Evolutionary conservation across 2,329 filamentous ascomycete genomes (phyloP).

Genomic region (Bertia moriformis): DNA sequence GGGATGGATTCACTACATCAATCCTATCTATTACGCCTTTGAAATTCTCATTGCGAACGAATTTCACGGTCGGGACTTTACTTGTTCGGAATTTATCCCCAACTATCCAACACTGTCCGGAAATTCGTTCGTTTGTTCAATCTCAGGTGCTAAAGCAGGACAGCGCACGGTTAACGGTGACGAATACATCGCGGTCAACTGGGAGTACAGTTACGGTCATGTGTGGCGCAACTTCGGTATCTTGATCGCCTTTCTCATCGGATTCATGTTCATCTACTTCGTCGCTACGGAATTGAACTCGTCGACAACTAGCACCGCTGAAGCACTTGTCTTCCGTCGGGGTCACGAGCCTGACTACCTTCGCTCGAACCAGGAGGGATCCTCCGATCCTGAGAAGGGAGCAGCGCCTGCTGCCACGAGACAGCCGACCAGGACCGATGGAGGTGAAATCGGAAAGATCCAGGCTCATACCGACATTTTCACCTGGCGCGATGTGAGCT

Average conservation of each 20-base stretch:
- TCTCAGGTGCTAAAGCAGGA: constrained; percentile 38
- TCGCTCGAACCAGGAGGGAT: constrained; percentile 11
- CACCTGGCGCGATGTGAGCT: constrained; percentile 37
- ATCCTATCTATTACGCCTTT: constrained; percentile 62
- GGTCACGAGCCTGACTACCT: constrained; percentile 32
- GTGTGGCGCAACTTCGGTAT: constrained; percentile 60
- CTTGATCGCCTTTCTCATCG: constrained; percentile 45
- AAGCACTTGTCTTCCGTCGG: constrained; percentile 53
- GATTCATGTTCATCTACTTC: constrained; percentile 51
- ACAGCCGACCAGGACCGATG: constrained; percentile 4
- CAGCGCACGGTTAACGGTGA: constrained; percentile 41
- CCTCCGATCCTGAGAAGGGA: constrained; percentile 11
- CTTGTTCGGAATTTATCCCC: constrained; percentile 35
- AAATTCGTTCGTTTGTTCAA: constrained; percentile 34
- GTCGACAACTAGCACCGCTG: constrained; percentile 44
- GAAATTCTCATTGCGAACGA: constrained; percentile 63
- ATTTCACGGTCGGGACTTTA: constrained; percentile 40
- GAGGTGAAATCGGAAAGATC: constrained; percentile 6
- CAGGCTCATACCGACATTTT: constrained; percentile 22
- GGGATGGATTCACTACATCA: constrained; percentile 62
- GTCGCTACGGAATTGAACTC: constrained; percentile 51
- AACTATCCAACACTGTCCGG: constrained; percentile 26
- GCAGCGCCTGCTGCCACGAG: constrained; percentile 5
- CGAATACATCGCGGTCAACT: constrained; percentile 38
- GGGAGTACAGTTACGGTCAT: constrained; percentile 39